Base-by-base conservation (phyloP, 441 rosid species). In the Brassica balearica region DNA sequence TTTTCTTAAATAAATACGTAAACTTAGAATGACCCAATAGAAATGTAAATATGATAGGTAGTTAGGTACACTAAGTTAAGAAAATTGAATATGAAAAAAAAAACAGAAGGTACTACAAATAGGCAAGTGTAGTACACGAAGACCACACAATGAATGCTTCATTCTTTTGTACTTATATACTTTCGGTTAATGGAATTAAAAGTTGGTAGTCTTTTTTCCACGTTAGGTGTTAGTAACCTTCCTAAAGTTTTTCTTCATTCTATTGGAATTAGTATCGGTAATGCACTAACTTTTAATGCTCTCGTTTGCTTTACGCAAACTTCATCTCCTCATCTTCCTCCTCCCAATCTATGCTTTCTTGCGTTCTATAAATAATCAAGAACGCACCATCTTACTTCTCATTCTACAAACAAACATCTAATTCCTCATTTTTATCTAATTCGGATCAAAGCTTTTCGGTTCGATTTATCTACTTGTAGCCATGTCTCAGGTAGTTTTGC, bases 231-330 rank as follows among this genome's bases (percentile, higher is more conserved):
- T 73, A 73, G 78, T 36, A 79, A 79, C 67, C 12, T 73, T 79
- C 75, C 61, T 79, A 73, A 73, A 38, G 48, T 12, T 12, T 46
- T 72, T 10, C 72, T 19, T 32, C 8, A 46, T 59, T 72, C 5
- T 66, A 68, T 67, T 68, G 82, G 77, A 72, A 68, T 22, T 15
- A 7, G 15, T 77, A 72, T 69, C 62, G 60, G 34, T 2, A 66
- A 34, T 68, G 66, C 69, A 68, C 68, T 72, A 48, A 67, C 41
- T 65, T 53, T 55, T 65, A 58, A 27, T 48, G 74, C 55, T 11
- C 61, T 73, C 82, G 78, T 79, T 73, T 79, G 61, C 82, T 73
- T 79, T 79, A 79, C 82, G 82, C 82, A 53, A 79, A 73, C 82
- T 79, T 32, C 19, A 56, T 56, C 68, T 61, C 19, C 60, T 73